Evolutionary conservation across 176 grass and related monocot genomes (phyloP).

Genomic region (Carex littledalei): DNA sequence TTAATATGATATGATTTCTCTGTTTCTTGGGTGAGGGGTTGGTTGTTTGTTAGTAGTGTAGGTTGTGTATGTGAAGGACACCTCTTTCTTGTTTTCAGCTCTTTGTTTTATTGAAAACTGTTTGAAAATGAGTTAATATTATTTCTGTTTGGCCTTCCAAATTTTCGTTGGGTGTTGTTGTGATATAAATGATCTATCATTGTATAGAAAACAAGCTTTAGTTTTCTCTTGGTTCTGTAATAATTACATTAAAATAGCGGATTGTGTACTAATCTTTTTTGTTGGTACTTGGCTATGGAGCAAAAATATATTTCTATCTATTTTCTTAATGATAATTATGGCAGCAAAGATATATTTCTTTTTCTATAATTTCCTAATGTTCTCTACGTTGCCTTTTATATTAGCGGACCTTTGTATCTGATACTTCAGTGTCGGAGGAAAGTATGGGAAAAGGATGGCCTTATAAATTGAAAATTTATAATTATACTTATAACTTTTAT

Average conservation of each 20-base stretch:
- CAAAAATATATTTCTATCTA: no score
- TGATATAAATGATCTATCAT: neutral
- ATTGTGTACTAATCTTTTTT: neutral
- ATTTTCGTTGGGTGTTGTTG: neutral
- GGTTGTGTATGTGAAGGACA: neutral
- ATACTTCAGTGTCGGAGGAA: no score
- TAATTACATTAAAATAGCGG: neutral
- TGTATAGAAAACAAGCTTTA: neutral
- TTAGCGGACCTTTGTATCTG: no score
- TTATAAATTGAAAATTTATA: no score
- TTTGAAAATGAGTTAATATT: neutral
- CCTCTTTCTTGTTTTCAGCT: neutral
- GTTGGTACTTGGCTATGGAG: neutral
- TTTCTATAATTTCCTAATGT: no score
- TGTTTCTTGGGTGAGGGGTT: neutral
- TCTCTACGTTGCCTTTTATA: no score
- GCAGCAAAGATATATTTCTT: no score
- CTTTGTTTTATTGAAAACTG: slow-evolving; percentile 13
- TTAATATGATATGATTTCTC: neutral
- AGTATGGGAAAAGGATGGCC: no score
- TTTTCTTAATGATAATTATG: neutral
- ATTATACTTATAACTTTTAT: no score
- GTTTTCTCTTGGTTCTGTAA: neutral
- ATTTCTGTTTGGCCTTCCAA: neutral
- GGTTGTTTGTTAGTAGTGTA: slow-evolving; percentile 1